These are phyloP conservation scores for Talaromyces sp. DNA, from an alignment of 2,329 filamentous ascomycete genomes.

Conservation along the genomic window DNA sequence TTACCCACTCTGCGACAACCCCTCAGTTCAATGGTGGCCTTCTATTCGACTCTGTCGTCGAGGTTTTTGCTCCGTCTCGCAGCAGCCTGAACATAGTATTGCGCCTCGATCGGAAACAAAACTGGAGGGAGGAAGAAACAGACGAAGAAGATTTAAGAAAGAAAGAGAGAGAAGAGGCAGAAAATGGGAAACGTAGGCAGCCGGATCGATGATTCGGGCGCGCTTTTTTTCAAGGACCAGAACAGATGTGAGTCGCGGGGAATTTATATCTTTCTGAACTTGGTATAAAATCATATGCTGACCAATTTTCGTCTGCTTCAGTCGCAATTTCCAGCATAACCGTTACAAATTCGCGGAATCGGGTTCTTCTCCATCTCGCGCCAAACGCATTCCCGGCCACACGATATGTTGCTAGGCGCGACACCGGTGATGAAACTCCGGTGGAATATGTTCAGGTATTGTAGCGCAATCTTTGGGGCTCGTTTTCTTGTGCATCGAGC, in stretches of 20 bases:
- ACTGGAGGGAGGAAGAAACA: background rate
- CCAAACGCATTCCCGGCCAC: slow-evolving; percentile 86
- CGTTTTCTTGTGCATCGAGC: background rate
- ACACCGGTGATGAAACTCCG: slow-evolving; percentile 65
- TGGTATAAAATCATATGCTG: background rate
- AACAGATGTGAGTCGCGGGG: slow-evolving; percentile 64
- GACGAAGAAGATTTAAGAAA: background rate
- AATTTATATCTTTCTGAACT: background rate
- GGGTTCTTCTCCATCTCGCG: slow-evolving; percentile 67
- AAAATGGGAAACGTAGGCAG: slow-evolving; percentile 91
- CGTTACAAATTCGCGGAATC: slow-evolving; percentile 73
- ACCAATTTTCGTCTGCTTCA: slow-evolving; percentile 31
- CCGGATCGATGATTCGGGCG: slow-evolving; percentile 71
- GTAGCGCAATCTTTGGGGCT: background rate
- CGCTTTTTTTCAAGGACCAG: slow-evolving; percentile 85
- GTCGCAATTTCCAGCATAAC: slow-evolving; percentile 81
- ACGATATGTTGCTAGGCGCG: slow-evolving; percentile 66
- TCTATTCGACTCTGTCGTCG: background rate
- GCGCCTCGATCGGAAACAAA: background rate
- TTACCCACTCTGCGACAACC: background rate
- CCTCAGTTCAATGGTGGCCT: background rate
- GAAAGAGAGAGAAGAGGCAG: background rate
- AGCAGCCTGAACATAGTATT: background rate
- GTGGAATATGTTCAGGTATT: slow-evolving; percentile 88
- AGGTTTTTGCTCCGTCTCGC: background rate